Conservation (phyloP, 169 alveolate genomes). For the Plasmodium vinckei region DNA sequence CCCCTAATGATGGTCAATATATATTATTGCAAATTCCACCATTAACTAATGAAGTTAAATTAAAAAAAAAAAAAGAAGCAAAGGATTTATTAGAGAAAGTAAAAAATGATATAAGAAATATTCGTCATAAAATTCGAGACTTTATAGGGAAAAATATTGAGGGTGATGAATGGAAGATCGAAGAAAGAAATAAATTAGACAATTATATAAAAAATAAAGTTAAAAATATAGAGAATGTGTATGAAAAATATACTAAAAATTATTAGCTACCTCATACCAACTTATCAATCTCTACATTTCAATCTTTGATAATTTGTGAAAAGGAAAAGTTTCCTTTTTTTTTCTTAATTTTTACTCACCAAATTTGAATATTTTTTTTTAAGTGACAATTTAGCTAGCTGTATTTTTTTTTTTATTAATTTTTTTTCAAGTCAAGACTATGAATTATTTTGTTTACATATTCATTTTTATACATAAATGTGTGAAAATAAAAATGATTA, state of each 20-base stretch:
- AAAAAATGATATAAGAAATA: slow-evolving; percentile 53
- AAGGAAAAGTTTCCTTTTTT: neutral
- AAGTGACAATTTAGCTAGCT: no score
- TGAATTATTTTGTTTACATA: no score
- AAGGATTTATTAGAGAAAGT: slow-evolving; percentile 64
- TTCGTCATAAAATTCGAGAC: slow-evolving; percentile 53
- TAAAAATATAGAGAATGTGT: slow-evolving; percentile 25
- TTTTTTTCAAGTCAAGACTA: no score
- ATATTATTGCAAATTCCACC: slow-evolving; percentile 51
- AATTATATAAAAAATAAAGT: slow-evolving; percentile 45
- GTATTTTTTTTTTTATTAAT: no score
- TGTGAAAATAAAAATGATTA: no score
- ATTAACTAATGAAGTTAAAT: slow-evolving; percentile 45
- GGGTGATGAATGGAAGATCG: slow-evolving; percentile 68
- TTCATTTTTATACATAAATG: no score
- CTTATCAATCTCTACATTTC: neutral
- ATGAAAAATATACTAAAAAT: slow-evolving; percentile 1
- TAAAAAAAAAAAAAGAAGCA: slow-evolving; percentile 71
- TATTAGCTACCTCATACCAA: neutral
- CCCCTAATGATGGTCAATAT: slow-evolving; percentile 39
- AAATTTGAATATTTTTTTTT: no score
- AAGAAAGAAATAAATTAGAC: slow-evolving; percentile 54
- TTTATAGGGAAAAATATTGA: slow-evolving; percentile 27
- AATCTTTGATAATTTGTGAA: neutral
- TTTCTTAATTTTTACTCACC: neutral